Base-by-base conservation (phyloP, 73 alveolate species). In the Breviolum minutum region DNA sequence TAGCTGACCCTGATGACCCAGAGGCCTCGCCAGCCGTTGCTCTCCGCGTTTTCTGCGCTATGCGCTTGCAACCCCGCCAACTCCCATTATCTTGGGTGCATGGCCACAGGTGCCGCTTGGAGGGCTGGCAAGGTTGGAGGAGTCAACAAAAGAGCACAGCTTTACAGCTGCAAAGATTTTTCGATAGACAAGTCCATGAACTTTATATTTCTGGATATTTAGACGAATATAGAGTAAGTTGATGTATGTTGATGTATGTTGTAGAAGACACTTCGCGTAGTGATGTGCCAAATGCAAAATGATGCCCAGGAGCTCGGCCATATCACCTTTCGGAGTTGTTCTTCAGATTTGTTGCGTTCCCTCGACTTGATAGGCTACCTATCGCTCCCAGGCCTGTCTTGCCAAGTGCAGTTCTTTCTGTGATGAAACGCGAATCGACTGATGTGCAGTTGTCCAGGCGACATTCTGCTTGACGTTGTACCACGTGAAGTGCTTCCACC, bases 61-160 rank as follows among this genome's bases (percentile, higher is more conserved):
- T 61, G 60, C 48, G 62, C 86, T 68, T 63, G 87, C 76, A 4
- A 61, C 85, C 19, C 96, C 96, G 48, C 62, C 96, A 26, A 69
- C 87, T 22, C 74, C 96, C 62, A 89, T 70, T 71, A 86, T 89
- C 48, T 54, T 89, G 63, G 96, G 96, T 19, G 90, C 90, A 22
- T 82, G 70, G 71, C 24, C 54, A 73, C 40, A 73, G 82, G 82
- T 6, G 82, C 17, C 27, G 29, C 54, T 73, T 24, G 54, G 54
- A 40, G 54, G 54, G 54, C 54, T 3, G 54, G 54, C 5, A 40
- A 40, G 3, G 54, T 40, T 40, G 54, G 54, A 40, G 40, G 16
- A 14, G 48, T 24, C 12, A 73, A 73, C n/a, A 19, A 32, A 24
- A 2, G 83, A 24, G n/a, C 40, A 22, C 7, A 19, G 16, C 83